Conservation (phyloP, 2,329 filamentous ascomycete species). For the Hyphodiscus sp. region DNA sequence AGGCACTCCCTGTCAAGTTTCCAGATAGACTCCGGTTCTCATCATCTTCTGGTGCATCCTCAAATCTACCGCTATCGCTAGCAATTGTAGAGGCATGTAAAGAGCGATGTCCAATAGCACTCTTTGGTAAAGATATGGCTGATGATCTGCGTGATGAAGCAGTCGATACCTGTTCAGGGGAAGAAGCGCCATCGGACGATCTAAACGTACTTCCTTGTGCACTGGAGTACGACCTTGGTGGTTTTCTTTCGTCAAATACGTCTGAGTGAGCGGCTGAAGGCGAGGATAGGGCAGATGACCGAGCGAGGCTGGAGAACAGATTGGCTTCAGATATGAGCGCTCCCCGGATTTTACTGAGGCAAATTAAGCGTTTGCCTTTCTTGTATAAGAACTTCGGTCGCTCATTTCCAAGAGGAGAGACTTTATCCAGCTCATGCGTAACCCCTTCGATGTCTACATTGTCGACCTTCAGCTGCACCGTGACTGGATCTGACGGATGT, state of each 20-base stretch:
- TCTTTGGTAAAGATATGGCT: constrained; percentile 11
- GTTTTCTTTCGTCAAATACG: constrained; percentile 30
- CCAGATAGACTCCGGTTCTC: constrained; percentile 17
- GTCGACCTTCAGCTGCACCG: constrained; percentile 59
- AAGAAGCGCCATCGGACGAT: constrained; percentile 14
- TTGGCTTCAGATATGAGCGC: constrained; percentile 62
- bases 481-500: constrained; percentile 45
- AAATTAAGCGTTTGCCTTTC: constrained; percentile 59
- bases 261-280: constrained; percentile 45
- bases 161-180: constrained; percentile 13
- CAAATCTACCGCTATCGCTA: constrained; percentile 28
- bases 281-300: constrained; percentile 52
- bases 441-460: constrained; percentile 62
- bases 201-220: constrained; percentile 31
- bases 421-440: constrained; percentile 32
- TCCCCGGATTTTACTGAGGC: constrained; percentile 56
- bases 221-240: constrained; percentile 22
- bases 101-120: constrained; percentile 1
- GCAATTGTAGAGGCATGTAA: constrained; percentile 17
- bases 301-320: constrained; percentile 54
- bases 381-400: constrained; percentile 35
- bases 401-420: constrained; percentile 26
- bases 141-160: constrained; percentile 16
- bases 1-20: constrained; percentile 13
- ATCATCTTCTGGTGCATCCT: constrained; percentile 30